phyloP scores from a whole-genome alignment of 768 basidiomycete species.

The Clitopilus hobsonii region DNA sequence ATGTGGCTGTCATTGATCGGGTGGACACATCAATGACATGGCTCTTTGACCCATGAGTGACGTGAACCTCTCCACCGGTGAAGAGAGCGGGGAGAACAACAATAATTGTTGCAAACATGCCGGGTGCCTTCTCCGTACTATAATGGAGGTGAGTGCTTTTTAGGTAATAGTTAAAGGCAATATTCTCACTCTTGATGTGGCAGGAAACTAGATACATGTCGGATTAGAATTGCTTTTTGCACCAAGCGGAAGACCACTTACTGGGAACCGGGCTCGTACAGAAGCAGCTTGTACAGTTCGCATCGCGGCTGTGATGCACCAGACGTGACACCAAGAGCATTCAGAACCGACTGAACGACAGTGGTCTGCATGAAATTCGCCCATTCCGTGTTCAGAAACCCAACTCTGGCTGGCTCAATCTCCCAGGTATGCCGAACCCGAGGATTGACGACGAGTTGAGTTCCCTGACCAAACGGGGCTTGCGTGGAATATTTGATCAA shows the following conservation, averaged over 20 bases:
- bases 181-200: slow-evolving; percentile 45
- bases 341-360: slow-evolving; percentile 16
- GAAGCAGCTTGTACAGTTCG: slow-evolving; percentile 32
- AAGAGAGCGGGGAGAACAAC: slow-evolving; percentile 41
- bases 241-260: neutral
- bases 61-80: slow-evolving; percentile 36
- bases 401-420: slow-evolving; percentile 20
- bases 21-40: slow-evolving; percentile 31
- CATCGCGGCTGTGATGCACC: slow-evolving; percentile 11
- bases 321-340: slow-evolving; percentile 15
- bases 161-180: too few species aligned
- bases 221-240: slow-evolving; percentile 14
- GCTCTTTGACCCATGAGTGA: slow-evolving; percentile 30
- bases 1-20: neutral
- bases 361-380: neutral
- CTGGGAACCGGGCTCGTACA: slow-evolving; percentile 24
- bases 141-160: slow-evolving; percentile 22
- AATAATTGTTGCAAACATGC: slow-evolving; percentile 50
- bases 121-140: slow-evolving; percentile 35
- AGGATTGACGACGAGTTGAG: slow-evolving; percentile 22
- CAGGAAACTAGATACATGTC: slow-evolving; percentile 38
- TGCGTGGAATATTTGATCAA: slow-evolving; percentile 21
- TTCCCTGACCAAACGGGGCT: slow-evolving; percentile 27
- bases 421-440: slow-evolving; percentile 29
- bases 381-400: slow-evolving; percentile 16